Conservation (phyloP, 2,329 filamentous ascomycete species). For the Colletotrichum sp. region DNA sequence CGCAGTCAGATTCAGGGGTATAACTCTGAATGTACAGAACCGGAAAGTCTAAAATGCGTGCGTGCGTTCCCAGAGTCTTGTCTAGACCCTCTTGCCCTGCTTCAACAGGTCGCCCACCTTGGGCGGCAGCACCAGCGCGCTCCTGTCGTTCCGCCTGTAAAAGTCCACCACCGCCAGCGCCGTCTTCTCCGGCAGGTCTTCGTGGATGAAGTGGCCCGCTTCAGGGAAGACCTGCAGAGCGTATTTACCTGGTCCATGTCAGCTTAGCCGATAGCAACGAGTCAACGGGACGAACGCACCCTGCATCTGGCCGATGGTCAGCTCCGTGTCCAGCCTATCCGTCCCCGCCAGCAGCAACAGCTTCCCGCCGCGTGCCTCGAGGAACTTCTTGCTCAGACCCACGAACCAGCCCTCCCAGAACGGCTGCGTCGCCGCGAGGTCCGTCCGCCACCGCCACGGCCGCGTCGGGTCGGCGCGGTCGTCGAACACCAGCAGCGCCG, state of each 20-base stretch:
- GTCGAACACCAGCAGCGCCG: constrained; percentile 70
- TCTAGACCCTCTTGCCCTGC: constrained; percentile 64
- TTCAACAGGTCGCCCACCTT: constrained; percentile 81
- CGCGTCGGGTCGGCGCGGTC: constrained; percentile 38
- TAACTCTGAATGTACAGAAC: not conserved
- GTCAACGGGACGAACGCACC: constrained; percentile 52
- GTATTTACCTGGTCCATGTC: constrained; percentile 73
- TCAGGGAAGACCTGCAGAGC: constrained; percentile 93
- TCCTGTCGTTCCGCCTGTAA: constrained; percentile 88
- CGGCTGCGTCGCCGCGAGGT: constrained; percentile 80
- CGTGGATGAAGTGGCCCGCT: constrained; percentile 95
- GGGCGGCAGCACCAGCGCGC: constrained; percentile 82
- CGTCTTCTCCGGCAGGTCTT: constrained; percentile 91
- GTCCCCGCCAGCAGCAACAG: constrained; percentile 85
- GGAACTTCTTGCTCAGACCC: constrained; percentile 87
- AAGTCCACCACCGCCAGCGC: constrained; percentile 88
- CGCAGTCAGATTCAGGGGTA: not conserved
- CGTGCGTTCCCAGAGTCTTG: not conserved
- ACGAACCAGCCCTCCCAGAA: constrained; percentile 97
- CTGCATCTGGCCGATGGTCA: constrained; percentile 98
- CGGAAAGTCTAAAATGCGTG: not conserved
- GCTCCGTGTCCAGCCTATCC: constrained; percentile 86
- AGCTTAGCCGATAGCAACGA: not conserved
- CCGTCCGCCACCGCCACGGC: constrained; percentile 84
- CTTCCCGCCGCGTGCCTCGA: constrained; percentile 82